Evolutionary conservation across 2,329 filamentous ascomycete species (phyloP), one percentile per base, ranked within the genome.

Genomic region (Alternaria sp.): DNA sequence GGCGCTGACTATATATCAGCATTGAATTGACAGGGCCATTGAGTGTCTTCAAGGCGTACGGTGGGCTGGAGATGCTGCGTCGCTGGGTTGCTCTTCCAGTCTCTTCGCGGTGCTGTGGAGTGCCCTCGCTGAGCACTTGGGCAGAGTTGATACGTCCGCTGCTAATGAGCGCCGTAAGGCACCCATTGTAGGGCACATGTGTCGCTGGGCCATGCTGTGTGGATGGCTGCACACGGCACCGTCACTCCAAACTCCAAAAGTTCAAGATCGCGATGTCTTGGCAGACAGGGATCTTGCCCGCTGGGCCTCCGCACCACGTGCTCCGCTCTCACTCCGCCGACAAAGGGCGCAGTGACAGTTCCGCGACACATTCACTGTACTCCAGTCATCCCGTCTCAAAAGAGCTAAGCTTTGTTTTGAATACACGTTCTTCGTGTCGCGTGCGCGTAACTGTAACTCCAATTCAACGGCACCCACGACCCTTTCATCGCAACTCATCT

Each of bases 151-250:
- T 45, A 69, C 68, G 25, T 77, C 72, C 21, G 58, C 65, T 25
- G 50, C 37, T 3, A 78, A 33, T 10, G 69, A 70, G 44, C 73
- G 72, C 61, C 73, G 56, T 53, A 78, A 61, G 18, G 68, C 66
- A 61, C 76, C 75, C 71, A 76, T 66, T 59, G 78, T 74, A n/a
- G 77, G 73, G 74, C 73, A 75, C 60, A 77, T 64, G 55, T 74
- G 72, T 68, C 71, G 75, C 63, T 76, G 75, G 60, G 75, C 75
- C 78, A 80, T 80, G 72, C 65, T 67, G 68, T 67, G 61, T 68
- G 66, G 59, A 66, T 70, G 70, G 66, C 49, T 21, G 41, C 61
- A 37, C 20, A 41, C 58, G 45, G 51, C 66, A 59, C 50, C 30
- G 67, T 66, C 61, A 54, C 56, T 50, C 28, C 43, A 49, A 58